Conservation (phyloP, 2,329 filamentous ascomycete genomes). For the Plenodomus biglobosus region DNA sequence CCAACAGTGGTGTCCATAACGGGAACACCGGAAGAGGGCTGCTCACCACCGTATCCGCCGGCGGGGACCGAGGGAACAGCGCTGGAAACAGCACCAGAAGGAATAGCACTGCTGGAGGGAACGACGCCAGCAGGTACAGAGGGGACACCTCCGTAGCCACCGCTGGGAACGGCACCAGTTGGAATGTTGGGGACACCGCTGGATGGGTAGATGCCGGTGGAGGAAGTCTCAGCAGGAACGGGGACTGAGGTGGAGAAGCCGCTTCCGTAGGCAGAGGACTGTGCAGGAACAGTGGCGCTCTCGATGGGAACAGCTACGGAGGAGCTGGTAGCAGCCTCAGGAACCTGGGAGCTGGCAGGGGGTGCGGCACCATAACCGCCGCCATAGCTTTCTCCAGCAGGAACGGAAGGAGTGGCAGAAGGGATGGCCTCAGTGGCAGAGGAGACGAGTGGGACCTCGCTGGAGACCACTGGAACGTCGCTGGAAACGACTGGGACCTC, state of each 20-base stretch:
- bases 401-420: conserved; percentile 10
- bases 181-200: conserved; percentile 15
- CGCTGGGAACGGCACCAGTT: conserved; percentile 16
- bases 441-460: conserved; percentile 5
- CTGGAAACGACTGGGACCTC: conserved; percentile 5
- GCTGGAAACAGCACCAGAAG: neutral
- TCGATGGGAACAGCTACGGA: conserved; percentile 3
- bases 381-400: conserved; percentile 12
- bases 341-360: conserved; percentile 4
- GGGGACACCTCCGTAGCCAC: conserved; percentile 1
- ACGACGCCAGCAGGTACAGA: neutral
- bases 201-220: conserved; percentile 7
- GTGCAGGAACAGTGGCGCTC: conserved; percentile 1
- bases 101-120: conserved; percentile 2
- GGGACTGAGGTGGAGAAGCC: conserved; percentile 3
- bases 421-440: conserved; percentile 9
- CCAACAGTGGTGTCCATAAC: conserved; percentile 3
- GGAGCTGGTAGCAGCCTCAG: conserved; percentile 12
- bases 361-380: conserved; percentile 6
- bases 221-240: conserved; percentile 2
- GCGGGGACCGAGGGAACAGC: conserved; percentile 4
- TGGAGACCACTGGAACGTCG: conserved; percentile 8
- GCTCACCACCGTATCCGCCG: conserved; percentile 1
- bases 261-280: conserved; percentile 3
- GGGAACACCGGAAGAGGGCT: conserved; percentile 5